Evolutionary conservation across 2,329 filamentous ascomycete genomes (phyloP), one percentile per base, ranked within the genome.

Genomic region (Coniochaeta sp.): DNA sequence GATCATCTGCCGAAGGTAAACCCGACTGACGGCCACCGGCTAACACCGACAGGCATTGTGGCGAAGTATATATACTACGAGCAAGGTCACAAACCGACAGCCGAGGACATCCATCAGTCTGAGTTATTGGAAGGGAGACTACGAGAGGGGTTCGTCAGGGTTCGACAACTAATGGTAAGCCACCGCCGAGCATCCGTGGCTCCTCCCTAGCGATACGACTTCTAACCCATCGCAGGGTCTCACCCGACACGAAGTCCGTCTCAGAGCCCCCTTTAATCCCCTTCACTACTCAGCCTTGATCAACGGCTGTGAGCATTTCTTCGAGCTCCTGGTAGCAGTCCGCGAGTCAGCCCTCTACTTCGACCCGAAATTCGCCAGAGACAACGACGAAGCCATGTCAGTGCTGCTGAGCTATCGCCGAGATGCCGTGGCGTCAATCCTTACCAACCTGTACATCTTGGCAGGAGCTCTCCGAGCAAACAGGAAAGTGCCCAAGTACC

Each of bases 21-120:
- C n/a, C n/a, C n/a, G n/a, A 14, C 28, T 12, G 24, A 32, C 7
- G 4, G 16, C 16, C n/a, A 19, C 26, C 6, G 4, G 19, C 58
- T 62, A 44, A 61, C 62, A 61, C 24, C 58, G 22, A 32, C 26
- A 79, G 77, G 72, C 60, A 75, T 83, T 42, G 78, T 84, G 17
- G 79, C 79, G 40, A 79, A 77, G 64, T 86, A 86, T 59, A 79
- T 86, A 28, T 86, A 86, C 67, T 85, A 85, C 64, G 77, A 83
- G 58, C 73, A 79, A 60, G 80, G 80, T 38, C 71, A 80, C 42
- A 77, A 79, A 42, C 83, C 83, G 6, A 79, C 77, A 0, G 68
- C 75, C 19, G 75, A 78, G 62, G 81, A 84, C 61, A 75, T 86
- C 16, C 72, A 74, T 60, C 70, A 74, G 24, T 85, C 83, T 7